phyloP scores from a whole-genome alignment of 768 basidiomycete genomes.

The Naganishia kalamii region DNA sequence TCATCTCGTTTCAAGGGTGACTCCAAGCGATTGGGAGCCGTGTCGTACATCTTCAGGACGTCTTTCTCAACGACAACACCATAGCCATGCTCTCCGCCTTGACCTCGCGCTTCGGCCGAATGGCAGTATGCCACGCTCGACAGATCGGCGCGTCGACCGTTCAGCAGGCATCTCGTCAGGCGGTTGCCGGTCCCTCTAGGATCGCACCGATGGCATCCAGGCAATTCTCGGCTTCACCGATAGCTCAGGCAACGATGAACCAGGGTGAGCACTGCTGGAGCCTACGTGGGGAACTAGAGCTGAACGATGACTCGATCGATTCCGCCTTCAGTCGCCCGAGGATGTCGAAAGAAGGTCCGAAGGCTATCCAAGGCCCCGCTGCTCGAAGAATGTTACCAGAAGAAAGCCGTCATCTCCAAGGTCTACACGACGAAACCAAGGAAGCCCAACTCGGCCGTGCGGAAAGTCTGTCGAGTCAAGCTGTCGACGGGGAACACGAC shows the following conservation, averaged over 20 bases:
- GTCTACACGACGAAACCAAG: conserved; percentile 72
- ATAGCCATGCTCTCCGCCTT: neutral
- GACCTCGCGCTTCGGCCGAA: neutral
- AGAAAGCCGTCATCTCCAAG: conserved; percentile 82
- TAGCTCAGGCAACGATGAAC: conserved; percentile 30
- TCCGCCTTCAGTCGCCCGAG: conserved; percentile 56
- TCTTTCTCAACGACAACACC: no score
- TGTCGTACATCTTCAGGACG: neutral
- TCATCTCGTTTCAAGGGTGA: no score
- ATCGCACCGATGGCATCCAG: neutral
- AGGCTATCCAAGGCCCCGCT: conserved; percentile 66
- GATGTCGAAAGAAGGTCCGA: conserved; percentile 57
- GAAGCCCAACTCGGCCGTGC: conserved; percentile 97
- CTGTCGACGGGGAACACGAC: conserved; percentile 79
- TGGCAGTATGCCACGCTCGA: conserved; percentile 5
- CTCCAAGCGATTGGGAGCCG: no score
- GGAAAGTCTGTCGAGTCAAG: conserved; percentile 92
- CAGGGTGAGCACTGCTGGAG: conserved; percentile 1
- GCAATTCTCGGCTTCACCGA: conserved; percentile 27
- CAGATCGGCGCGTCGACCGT: neutral
- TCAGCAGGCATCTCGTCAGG: neutral
- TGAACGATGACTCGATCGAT: neutral
- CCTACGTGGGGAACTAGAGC: neutral
- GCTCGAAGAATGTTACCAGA: conserved; percentile 70
- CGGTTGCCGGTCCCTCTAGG: neutral